A percentile compares a stretch with the other conserved stretches of the same genome.
These are phyloP conservation scores for Symbiodinium pilosum DNA, from an alignment of 73 alveolate genomes.

Conservation along the genomic window DNA sequence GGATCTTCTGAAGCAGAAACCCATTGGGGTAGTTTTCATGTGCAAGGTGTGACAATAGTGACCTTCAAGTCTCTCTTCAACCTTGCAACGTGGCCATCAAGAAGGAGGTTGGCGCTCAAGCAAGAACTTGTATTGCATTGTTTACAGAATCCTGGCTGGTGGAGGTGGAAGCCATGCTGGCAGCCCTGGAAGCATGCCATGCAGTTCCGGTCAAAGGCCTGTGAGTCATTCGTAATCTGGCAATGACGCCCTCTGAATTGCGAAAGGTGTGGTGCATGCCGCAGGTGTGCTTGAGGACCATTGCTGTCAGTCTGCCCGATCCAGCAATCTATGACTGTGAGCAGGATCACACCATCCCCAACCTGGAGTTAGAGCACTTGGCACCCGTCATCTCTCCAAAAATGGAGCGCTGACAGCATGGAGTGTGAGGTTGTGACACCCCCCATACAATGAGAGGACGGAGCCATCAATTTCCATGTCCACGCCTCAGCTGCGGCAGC, in stretches of 20 bases:
- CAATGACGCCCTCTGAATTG: no score
- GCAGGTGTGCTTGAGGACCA: constrained; percentile 53
- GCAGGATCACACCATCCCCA: constrained; percentile 54
- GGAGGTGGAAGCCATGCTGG: not conserved
- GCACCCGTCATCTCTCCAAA: constrained; percentile 57
- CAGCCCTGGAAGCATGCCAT: not conserved
- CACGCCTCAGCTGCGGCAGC: not conserved
- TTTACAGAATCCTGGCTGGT: not conserved
- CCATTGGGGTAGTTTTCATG: not conserved
- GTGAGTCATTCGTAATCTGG: no score
- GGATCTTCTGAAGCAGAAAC: not conserved
- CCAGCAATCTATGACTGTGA: no score
- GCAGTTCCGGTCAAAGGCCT: not conserved
- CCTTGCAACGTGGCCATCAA: not conserved
- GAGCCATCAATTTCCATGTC: constrained; percentile 53
- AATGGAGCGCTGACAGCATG: not conserved
- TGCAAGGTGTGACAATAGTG: not conserved
- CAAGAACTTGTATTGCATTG: no score
- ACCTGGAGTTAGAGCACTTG: constrained; percentile 43
- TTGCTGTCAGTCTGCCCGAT: not conserved
- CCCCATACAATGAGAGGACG: not conserved
- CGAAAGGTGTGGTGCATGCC: constrained; percentile 53
- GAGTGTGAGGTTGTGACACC: not conserved
- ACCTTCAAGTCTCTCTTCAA: not conserved
- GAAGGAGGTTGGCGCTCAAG: not conserved